These are phyloP conservation scores for Bertia moriformis DNA, from an alignment of 2,329 filamentous ascomycete genomes.

Conservation along the genomic window DNA sequence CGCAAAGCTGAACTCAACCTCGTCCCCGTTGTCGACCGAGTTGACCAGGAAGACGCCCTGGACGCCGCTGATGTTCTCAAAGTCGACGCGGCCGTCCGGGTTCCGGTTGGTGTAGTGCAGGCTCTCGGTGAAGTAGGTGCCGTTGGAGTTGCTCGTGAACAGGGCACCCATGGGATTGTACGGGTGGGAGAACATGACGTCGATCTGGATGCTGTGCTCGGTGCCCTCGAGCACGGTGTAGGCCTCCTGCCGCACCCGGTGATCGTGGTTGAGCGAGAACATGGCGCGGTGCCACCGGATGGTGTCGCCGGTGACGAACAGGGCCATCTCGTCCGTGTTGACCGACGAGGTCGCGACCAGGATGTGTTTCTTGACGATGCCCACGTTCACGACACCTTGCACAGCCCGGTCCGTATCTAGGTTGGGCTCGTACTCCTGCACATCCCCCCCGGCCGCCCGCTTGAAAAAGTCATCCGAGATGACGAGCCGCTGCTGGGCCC, in stretches of 20 bases:
- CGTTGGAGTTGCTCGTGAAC: conserved; percentile 93
- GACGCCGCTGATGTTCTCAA: conserved; percentile 82
- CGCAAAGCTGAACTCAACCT: conserved; percentile 39
- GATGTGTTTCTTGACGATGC: conserved; percentile 72
- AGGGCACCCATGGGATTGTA: conserved; percentile 68
- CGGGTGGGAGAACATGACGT: conserved; percentile 61
- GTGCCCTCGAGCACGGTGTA: conserved; percentile 94
- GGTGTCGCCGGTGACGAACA: conserved; percentile 78
- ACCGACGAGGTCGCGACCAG: conserved; percentile 68
- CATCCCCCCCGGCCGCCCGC: conserved; percentile 26
- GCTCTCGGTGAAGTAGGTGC: conserved; percentile 87
- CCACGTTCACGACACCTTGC: conserved; percentile 67
- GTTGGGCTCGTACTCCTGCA: conserved; percentile 59
- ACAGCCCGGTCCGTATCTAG: conserved; percentile 63
- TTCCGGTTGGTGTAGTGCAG: conserved; percentile 86
- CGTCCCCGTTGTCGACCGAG: conserved; percentile 73
- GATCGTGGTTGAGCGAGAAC: conserved; percentile 57
- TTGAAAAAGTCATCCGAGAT: conserved; percentile 75
- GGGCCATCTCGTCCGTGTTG: conserved; percentile 75
- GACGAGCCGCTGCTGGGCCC: conserved; percentile 63
- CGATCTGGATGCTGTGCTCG: conserved; percentile 93
- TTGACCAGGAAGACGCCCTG: conserved; percentile 90
- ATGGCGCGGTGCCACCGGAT: conserved; percentile 80
- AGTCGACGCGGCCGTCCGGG: conserved; percentile 64
- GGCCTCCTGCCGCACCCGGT: conserved; percentile 67